Evolutionary conservation across 139 green algal genomes (phyloP), one percentile per base, ranked within the genome.

Genomic region (Tetraselmis striata): DNA sequence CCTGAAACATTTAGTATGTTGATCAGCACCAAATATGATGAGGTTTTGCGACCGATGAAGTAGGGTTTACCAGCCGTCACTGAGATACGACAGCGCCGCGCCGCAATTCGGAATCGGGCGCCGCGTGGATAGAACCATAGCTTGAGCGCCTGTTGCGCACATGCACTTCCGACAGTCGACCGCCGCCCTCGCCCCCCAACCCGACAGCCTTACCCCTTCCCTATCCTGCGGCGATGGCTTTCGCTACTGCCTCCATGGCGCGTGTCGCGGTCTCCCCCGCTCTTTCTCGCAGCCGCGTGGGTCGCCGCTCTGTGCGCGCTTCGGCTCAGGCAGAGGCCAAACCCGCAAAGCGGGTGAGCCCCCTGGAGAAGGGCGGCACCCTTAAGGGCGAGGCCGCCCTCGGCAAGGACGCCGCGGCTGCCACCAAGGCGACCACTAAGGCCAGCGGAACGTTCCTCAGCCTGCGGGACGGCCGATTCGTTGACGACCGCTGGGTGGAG

Each of bases 401-500:
- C 5, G 74, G 74, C 74, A 77, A 77, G 25, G 74, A 77, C 74
- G 74, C 74, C 26, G 25, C 74, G 74, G 74, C n/a, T 2, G 74
- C 74, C 26, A 77, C 74, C 74, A 77, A 77, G 74, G 11, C 74
- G 74, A 77, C 26, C 26, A 77, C 25, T 2, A 77, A 77, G 74
- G 74, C 74, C 74, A 67, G 45, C 45, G 45, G 45, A 25, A 67
- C 45, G 5, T 67, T 67, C 45, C 45, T 67, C 45, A 67, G 45
- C 45, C 45, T 67, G 11, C 45, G 45, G 29, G 95, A 98, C 32
- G 94, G 94, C 77, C 84, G 87, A n/a, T 98, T 96, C 86, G 59
- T 59, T 30, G 95, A 98, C 45, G 90, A 92, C 86, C 91, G 95
- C 74, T 98, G 95, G 95, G 86, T 90, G 1, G 79, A 89, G 22